Evolutionary conservation across 2,329 filamentous ascomycete genomes (phyloP).

Genomic region (Sclerotinia trifoliorum): DNA sequence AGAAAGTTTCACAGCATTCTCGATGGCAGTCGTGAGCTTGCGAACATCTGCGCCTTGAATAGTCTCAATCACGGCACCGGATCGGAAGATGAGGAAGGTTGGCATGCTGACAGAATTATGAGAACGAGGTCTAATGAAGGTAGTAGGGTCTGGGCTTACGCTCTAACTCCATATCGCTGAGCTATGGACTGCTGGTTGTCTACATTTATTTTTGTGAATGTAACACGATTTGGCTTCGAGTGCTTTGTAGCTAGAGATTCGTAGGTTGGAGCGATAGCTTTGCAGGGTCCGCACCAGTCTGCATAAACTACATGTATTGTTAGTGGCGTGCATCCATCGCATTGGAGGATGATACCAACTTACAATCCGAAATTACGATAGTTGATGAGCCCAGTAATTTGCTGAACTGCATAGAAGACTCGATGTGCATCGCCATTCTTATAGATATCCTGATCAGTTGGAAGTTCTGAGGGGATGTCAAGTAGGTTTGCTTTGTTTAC

Average conservation of each 20-base stretch:
- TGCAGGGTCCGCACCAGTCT: conserved; percentile 93
- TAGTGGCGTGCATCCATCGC: conserved; percentile 33
- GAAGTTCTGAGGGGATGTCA: not conserved
- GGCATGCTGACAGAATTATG: conserved; percentile 60
- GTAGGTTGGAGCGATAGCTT: conserved; percentile 85
- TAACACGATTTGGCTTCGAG: conserved; percentile 76
- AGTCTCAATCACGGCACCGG: conserved; percentile 68
- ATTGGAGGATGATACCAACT: conserved; percentile 41
- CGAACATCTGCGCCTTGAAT: conserved; percentile 79
- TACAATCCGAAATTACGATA: conserved; percentile 89
- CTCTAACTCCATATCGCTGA: conserved; percentile 72
- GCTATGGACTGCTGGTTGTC: conserved; percentile 78
- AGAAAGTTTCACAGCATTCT: conserved; percentile 60
- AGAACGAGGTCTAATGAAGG: conserved; percentile 8
- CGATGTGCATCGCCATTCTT: conserved; percentile 49
- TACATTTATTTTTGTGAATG: conserved; percentile 90
- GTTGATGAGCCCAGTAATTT: conserved; percentile 68
- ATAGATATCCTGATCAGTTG: not conserved
- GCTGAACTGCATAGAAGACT: conserved; percentile 69
- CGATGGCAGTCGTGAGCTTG: conserved; percentile 72
- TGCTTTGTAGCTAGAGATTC: conserved; percentile 79
- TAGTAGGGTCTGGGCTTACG: conserved; percentile 48
- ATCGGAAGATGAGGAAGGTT: conserved; percentile 89
- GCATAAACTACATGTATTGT: conserved; percentile 68
- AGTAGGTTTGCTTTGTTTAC: not conserved